These are phyloP conservation scores for Leucosporidium creatinivorum DNA, from an alignment of 768 basidiomycete species.

Conservation along the genomic window DNA sequence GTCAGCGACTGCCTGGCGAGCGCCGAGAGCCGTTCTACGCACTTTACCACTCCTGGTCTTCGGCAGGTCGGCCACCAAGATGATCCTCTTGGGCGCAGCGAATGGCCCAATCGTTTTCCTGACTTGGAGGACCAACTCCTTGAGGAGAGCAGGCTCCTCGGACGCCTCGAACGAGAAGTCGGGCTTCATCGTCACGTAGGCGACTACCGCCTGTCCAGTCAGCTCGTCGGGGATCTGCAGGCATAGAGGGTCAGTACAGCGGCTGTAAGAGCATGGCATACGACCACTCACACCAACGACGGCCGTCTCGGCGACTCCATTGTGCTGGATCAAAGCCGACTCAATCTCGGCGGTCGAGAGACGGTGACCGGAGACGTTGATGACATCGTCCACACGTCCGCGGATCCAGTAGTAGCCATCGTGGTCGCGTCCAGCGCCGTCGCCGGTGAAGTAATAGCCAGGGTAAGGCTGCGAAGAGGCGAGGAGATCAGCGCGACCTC, in stretches of 20 bases:
- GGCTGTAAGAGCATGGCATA: constrained; percentile 48
- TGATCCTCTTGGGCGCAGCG: constrained; percentile 87
- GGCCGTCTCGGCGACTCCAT: constrained; percentile 92
- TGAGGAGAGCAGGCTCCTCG: constrained; percentile 63
- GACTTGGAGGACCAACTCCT: constrained; percentile 89
- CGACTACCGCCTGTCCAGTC: constrained; percentile 87
- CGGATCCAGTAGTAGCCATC: constrained; percentile 90
- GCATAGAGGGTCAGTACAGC: constrained; percentile 38
- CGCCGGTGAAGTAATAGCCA: constrained; percentile 92
- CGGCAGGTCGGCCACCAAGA: constrained; percentile 57
- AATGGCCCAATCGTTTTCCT: constrained; percentile 97
- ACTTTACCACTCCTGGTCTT: constrained; percentile 93
- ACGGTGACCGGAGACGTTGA: constrained; percentile 96
- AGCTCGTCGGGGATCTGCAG: constrained; percentile 58
- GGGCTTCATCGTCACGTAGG: constrained; percentile 91
- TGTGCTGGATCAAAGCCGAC: constrained; percentile 87
- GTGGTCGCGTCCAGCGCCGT: constrained; percentile 87
- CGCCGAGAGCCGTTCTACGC: background rate
- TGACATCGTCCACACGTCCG: constrained; percentile 82
- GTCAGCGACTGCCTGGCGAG: background rate
- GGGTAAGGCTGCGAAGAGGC: constrained; percentile 57
- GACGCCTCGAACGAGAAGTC: constrained; percentile 70
- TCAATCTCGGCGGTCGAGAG: constrained; percentile 97
- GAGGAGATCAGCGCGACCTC: background rate
- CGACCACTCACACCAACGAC: constrained; percentile 73